These are phyloP conservation scores for Quillaja saponaria DNA, from an alignment of 306 rosid species.

Conservation along the genomic window DNA sequence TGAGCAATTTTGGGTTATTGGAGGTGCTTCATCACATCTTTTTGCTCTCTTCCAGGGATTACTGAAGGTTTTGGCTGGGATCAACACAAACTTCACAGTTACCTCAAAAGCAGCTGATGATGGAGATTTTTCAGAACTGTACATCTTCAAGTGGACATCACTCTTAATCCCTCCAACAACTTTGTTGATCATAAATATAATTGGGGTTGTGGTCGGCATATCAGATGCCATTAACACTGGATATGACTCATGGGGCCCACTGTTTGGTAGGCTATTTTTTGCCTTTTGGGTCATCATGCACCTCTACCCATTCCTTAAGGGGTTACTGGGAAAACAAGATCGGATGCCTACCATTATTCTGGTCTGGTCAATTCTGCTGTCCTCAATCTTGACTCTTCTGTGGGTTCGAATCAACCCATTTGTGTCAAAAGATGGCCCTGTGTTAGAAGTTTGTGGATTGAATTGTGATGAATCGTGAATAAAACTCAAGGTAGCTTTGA, in stretches of 20 bases:
- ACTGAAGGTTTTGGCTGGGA: slow-evolving; percentile 93
- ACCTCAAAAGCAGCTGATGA: slow-evolving; percentile 96
- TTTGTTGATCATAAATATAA: slow-evolving; percentile 69
- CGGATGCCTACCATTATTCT: slow-evolving; percentile 83
- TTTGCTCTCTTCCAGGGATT: slow-evolving; percentile 90
- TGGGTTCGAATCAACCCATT: slow-evolving; percentile 95
- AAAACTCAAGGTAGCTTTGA: slow-evolving; percentile 33
- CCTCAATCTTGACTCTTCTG: slow-evolving; percentile 84
- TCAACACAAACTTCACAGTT: slow-evolving; percentile 87
- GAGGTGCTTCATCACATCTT: slow-evolving; percentile 91
- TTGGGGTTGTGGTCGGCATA: slow-evolving; percentile 83
- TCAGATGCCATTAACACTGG: slow-evolving; percentile 95
- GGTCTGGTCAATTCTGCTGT: slow-evolving; percentile 91
- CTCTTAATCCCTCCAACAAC: slow-evolving; percentile 82
- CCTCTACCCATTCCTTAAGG: slow-evolving; percentile 95
- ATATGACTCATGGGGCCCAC: slow-evolving; percentile 95
- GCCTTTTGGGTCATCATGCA: slow-evolving; percentile 91
- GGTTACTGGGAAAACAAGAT: slow-evolving; percentile 79
- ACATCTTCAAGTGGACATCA: slow-evolving; percentile 93
- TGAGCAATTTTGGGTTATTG: slow-evolving; percentile 98
- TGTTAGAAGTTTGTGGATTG: slow-evolving; percentile 82
- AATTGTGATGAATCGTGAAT: slow-evolving; percentile 64
- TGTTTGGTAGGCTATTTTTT: slow-evolving; percentile 92
- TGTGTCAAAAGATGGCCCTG: slow-evolving; percentile 76
- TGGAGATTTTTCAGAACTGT: slow-evolving; percentile 91